Conservation (phyloP, 148 eudicot genomes). For the Rhododendron ovatum region DNA sequence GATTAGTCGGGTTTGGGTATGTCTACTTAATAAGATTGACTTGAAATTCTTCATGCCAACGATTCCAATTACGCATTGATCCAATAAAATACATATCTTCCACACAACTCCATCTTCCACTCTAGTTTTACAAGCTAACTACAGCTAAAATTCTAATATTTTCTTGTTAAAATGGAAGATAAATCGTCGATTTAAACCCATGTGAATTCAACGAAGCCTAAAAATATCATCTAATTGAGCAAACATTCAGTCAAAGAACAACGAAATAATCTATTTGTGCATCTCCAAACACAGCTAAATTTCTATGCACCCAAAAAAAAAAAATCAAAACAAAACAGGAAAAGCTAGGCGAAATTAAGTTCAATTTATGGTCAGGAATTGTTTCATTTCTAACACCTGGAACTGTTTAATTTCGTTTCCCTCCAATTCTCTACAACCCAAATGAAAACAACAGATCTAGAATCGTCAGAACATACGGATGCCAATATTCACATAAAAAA, state of each 20-base stretch:
- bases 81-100: too few species aligned
- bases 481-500: background rate
- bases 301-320: background rate
- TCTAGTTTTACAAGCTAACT: too few species aligned
- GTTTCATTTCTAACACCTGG: background rate
- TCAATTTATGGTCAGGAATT: background rate
- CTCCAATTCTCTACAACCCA: background rate
- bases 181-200: too few species aligned
- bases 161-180: too few species aligned
- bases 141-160: too few species aligned
- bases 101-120: too few species aligned
- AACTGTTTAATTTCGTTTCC: background rate
- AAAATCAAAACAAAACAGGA: background rate
- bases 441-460: background rate
- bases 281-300: background rate
- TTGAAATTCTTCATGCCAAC: background rate
- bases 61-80: too few species aligned
- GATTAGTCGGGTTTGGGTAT: too few species aligned
- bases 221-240: background rate
- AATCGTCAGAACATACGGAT: background rate
- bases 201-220: too few species aligned
- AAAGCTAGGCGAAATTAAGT: background rate
- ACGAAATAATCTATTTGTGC: too few species aligned
- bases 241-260: too few species aligned
- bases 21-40: background rate